Percentiles rank a stretch among this genome's conserved stretches.
Conservation (phyloP, 805 yeast genomes). For the Wickerhamiella cacticola region DNA sequence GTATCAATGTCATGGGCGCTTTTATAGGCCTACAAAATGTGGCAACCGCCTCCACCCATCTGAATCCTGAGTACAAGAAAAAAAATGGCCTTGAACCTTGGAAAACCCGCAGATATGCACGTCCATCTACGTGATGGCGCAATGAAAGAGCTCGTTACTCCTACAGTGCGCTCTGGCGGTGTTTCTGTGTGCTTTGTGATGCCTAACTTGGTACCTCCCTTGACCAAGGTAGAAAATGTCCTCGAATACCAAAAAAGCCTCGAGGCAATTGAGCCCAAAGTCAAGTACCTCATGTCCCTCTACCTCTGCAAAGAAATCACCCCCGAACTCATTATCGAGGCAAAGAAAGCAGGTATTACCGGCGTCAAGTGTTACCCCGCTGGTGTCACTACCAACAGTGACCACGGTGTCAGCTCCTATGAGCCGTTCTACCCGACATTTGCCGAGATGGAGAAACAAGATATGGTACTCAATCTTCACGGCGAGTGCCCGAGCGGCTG, state of each 20-base stretch:
- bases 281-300: constrained; percentile 85
- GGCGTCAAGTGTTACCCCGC: constrained; percentile 98
- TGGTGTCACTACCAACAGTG: constrained; percentile 97
- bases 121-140: constrained; percentile 90
- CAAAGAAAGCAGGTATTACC: constrained; percentile 54
- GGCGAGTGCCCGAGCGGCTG: constrained; percentile 83
- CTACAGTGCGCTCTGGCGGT: constrained; percentile 85
- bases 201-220: constrained; percentile 94
- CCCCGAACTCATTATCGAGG: constrained; percentile 72
- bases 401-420: constrained; percentile 82
- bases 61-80: too few relatives aligned
- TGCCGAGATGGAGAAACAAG: constrained; percentile 70
- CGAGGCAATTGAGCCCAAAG: constrained; percentile 57
- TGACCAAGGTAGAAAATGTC: constrained; percentile 64
- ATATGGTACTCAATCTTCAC: constrained; percentile 74
- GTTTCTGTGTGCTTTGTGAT: constrained; percentile 81
- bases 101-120: constrained; percentile 59
- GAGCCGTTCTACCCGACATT: constrained; percentile 80
- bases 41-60: too few relatives aligned
- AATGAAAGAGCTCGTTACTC: constrained; percentile 86
- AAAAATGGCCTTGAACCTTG: constrained; percentile 24
- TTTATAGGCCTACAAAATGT: too few relatives aligned
- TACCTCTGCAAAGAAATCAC: constrained; percentile 69
- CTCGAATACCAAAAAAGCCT: constrained; percentile 54
- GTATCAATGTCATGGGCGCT: too few relatives aligned